Conservation (phyloP, 345 rosid genomes). For the Sapria himalayana region DNA sequence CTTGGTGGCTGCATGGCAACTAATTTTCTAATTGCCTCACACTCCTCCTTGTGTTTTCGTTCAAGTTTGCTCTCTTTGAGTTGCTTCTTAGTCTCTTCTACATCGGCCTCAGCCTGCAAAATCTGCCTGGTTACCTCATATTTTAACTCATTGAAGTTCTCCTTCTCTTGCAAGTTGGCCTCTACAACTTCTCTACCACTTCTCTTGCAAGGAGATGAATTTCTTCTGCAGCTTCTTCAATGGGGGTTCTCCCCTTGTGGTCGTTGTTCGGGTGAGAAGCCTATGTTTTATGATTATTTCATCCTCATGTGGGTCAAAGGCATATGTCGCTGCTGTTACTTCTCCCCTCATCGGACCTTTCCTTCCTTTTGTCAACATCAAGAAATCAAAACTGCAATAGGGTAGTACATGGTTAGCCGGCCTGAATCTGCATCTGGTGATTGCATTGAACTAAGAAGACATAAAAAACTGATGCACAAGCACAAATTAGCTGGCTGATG, state of each 20-base stretch:
- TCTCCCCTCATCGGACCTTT: conserved; percentile 57
- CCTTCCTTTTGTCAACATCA: conserved; percentile 70
- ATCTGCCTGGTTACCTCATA: conserved; percentile 65
- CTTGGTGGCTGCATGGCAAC: conserved; percentile 72
- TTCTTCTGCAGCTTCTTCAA: conserved; percentile 89
- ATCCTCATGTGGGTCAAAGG: conserved; percentile 66
- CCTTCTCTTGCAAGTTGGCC: conserved; percentile 66
- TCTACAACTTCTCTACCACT: conserved; percentile 57
- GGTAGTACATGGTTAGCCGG: too few relatives aligned
- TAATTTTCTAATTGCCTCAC: conserved; percentile 68
- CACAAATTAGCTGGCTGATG: too few relatives aligned
- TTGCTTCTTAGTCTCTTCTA: conserved; percentile 69
- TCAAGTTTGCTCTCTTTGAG: conserved; percentile 86
- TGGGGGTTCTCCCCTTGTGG: conserved; percentile 93
- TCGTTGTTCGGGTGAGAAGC: conserved; percentile 82
- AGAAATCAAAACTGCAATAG: too few relatives aligned
- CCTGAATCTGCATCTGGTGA: too few relatives aligned
- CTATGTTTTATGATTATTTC: conserved; percentile 69
- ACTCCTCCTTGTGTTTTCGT: conserved; percentile 91
- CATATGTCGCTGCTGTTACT: conserved; percentile 46
- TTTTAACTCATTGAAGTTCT: conserved; percentile 58
- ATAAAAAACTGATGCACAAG: too few relatives aligned
- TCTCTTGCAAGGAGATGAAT: conserved; percentile 82
- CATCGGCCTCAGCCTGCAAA: conserved; percentile 43
- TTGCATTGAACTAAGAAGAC: too few relatives aligned